These are phyloP conservation scores for Sungouiella blattae DNA, from an alignment of 805 yeast species.

Conservation along the genomic window DNA sequence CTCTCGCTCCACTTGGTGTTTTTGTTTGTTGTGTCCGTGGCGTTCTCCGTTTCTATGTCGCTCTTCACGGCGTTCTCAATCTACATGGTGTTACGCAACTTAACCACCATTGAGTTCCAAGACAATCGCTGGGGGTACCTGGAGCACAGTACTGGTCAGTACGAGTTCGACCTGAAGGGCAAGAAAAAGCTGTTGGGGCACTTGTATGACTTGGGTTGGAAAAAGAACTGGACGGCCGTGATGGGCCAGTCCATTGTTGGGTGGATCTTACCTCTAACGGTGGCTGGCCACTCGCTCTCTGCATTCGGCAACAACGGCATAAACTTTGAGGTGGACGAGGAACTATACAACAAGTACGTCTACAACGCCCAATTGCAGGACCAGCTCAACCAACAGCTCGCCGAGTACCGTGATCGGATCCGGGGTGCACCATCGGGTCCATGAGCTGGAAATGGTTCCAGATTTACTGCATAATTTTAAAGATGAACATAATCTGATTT, in stretches of 20 bases:
- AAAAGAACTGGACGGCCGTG: constrained; percentile 59
- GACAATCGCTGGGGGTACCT: constrained; percentile 48
- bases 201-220: constrained; percentile 69
- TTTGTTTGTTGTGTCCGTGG: constrained; percentile 55
- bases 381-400: constrained; percentile 41
- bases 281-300: constrained; percentile 17
- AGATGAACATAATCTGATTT: too few relatives aligned
- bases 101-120: constrained; percentile 79
- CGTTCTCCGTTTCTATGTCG: constrained; percentile 45
- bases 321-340: constrained; percentile 46
- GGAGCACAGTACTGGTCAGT: constrained; percentile 27
- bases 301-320: constrained; percentile 42
- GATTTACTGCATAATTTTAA: too few relatives aligned
- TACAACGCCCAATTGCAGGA: constrained; percentile 44
- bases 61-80: constrained; percentile 54
- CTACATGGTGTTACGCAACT: constrained; percentile 58
- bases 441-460: too few relatives aligned
- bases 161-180: constrained; percentile 39
- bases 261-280: constrained; percentile 66
- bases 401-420: constrained; percentile 13
- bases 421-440: too few relatives aligned
- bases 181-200: constrained; percentile 51
- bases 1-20: constrained; percentile 56
- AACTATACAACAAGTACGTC: constrained; percentile 36
- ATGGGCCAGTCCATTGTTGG: constrained; percentile 68